Evolutionary conservation across 257 asterid species (phyloP), one percentile per base, ranked within the genome.

Genomic region (Solanum arcanum): DNA sequence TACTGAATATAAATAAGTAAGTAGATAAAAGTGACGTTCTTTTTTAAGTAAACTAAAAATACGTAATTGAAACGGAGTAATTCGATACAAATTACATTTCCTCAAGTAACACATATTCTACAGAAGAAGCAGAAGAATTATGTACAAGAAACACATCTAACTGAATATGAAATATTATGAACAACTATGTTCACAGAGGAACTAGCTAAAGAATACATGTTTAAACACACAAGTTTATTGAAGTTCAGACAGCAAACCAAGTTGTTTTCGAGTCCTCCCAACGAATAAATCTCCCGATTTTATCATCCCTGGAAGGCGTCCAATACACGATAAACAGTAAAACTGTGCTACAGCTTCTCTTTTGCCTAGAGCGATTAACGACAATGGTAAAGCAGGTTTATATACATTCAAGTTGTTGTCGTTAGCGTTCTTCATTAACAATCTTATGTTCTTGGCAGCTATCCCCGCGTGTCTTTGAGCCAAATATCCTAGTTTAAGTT

Each of bases 231-330:
- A 69, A 44, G 20, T 10, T 77, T 37, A 86, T 46, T n/a, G 35
- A 86, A 46, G 87, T 25, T 83, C 39, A 27, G 95, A 9, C 73
- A 85, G 91, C 52, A 96, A 91, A 85, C 99, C 99, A 27, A 93
- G 94, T 6, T 86, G 86, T 86, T 91, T 92, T 47, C 98, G 82
- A 6, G 96, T 87, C 77, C 52, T 91, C 42, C 94, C 93, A 10
- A 96, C 98, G 15, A 93, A 96, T 92, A 96, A 88, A 92, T 95
- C 99, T 86, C 95, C 94, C 0, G 99, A 96, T 88, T 96, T 96
- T 12, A 96, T 77, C 87, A 93, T 92, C 18, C 98, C 99, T 0
- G 98, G 97, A 52, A 96, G 2, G 60, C 97, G 97, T 10, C 99
- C 99, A 5, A 46, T 47, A 23, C 92, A 6, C 15, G 98, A 89